Percentiles rank a stretch among this genome's conserved stretches.
These are phyloP conservation scores for Didymella sp. DNA, from an alignment of 2,329 filamentous ascomycete species.

Conservation along the genomic window DNA sequence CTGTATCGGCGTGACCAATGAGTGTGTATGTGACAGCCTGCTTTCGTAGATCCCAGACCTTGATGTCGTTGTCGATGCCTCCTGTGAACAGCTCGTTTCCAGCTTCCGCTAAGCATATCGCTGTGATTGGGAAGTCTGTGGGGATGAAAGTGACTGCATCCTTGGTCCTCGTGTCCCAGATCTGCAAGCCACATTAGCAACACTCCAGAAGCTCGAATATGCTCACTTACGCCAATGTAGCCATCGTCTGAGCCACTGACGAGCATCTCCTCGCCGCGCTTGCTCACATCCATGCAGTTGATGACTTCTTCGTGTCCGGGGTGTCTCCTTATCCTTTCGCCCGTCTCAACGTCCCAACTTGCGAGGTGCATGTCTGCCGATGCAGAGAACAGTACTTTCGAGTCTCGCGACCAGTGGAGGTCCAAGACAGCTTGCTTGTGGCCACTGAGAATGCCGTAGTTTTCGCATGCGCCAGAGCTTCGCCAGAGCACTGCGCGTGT, in stretches of 20 bases:
- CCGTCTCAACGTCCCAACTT: conserved; percentile 93
- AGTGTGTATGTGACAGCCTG: conserved; percentile 87
- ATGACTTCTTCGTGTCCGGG: conserved; percentile 95
- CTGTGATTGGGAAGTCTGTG: conserved; percentile 90
- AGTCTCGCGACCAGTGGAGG: conserved; percentile 96
- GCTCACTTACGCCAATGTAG: conserved; percentile 69
- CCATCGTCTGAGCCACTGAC: conserved; percentile 94
- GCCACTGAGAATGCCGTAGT: conserved; percentile 86
- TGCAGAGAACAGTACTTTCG: conserved; percentile 85
- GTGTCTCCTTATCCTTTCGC: conserved; percentile 89
- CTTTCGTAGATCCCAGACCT: conserved; percentile 95
- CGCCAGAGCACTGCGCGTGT: conserved; percentile 79
- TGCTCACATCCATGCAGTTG: conserved; percentile 87
- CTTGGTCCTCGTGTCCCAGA: conserved; percentile 95
- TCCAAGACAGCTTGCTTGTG: conserved; percentile 92
- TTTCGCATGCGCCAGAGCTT: conserved; percentile 90
- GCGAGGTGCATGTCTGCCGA: conserved; percentile 93
- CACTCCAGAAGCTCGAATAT: neutral
- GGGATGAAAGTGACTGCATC: conserved; percentile 86
- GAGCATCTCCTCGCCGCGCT: conserved; percentile 86
- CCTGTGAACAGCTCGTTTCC: conserved; percentile 95
- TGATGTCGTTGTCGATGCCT: conserved; percentile 96
- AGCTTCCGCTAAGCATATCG: conserved; percentile 88
- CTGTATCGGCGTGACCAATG: conserved; percentile 87
- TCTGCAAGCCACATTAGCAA: conserved; percentile 49